phyloP scores from a whole-genome alignment of 192 early-diverging fungal genomes.

The Coemansia sp. region DNA sequence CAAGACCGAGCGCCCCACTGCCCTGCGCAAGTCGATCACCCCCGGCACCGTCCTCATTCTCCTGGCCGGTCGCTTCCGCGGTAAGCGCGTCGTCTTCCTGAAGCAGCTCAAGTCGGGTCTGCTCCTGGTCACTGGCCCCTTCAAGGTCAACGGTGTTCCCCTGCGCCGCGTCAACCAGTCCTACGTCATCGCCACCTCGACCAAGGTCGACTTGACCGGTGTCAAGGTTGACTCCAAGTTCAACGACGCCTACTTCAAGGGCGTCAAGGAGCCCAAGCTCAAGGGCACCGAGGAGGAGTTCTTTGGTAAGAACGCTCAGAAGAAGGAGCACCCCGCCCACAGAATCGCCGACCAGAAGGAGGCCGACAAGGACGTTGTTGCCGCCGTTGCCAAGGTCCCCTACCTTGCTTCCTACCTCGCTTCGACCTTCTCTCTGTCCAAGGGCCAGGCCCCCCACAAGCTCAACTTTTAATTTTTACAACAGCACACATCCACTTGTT shows the following conservation, averaged over 20 bases:
- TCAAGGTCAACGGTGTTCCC: conserved; percentile 98
- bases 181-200: conserved; percentile 99
- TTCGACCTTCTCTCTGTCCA: conserved; percentile 86
- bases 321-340: conserved; percentile 72
- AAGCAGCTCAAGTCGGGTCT: conserved; percentile 94
- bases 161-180: conserved; percentile 98
- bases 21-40: conserved; percentile 89
- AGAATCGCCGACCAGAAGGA: conserved; percentile 88
- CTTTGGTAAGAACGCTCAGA: conserved; percentile 73
- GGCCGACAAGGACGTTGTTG: conserved; percentile 80
- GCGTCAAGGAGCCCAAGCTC: conserved; percentile 66
- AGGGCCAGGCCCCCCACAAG: conserved; percentile 95
- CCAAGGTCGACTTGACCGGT: conserved; percentile 88
- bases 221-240: conserved; percentile 70
- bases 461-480: conserved; percentile 87
- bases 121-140: conserved; percentile 95
- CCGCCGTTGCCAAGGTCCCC: conserved; percentile 78
- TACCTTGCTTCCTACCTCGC: conserved; percentile 85
- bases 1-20: conserved; percentile 66
- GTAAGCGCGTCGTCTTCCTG: conserved; percentile 98
- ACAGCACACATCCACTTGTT: conserved; percentile 12
- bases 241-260: conserved; percentile 94
- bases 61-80: conserved; percentile 91
- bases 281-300: conserved; percentile 86
- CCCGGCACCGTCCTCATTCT: conserved; percentile 98